Conservation (phyloP, 805 yeast genomes). For the Yarrowia hollandica region DNA sequence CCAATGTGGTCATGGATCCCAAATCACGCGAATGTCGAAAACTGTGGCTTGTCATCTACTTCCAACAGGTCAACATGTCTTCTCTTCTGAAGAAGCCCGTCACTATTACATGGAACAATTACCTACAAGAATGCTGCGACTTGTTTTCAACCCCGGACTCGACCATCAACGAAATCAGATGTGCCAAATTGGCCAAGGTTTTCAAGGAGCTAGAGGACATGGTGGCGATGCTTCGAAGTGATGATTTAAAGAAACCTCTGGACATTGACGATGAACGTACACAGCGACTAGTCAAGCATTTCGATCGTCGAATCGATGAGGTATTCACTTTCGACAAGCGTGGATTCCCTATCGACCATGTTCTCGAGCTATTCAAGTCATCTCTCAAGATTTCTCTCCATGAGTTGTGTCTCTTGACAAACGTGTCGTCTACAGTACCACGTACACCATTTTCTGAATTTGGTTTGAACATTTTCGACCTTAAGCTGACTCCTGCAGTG, state of each 20-base stretch:
- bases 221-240: constrained; percentile 43
- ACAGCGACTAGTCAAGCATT: constrained; percentile 48
- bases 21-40: constrained; percentile 50
- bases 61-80: constrained; percentile 61
- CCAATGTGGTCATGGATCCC: constrained; percentile 45
- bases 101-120: constrained; percentile 49
- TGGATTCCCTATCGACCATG: constrained; percentile 42
- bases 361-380: constrained; percentile 51
- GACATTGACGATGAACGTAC: constrained; percentile 43
- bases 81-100: constrained; percentile 64
- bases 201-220: constrained; percentile 63
- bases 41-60: constrained; percentile 59
- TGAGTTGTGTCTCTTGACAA: constrained; percentile 41
- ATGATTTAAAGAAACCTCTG: constrained; percentile 40
- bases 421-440: constrained; percentile 36
- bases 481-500: constrained; percentile 35
- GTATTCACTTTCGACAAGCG: constrained; percentile 40
- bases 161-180: constrained; percentile 42
- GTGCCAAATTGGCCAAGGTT: constrained; percentile 61
- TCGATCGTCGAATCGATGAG: constrained; percentile 50
- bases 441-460: constrained; percentile 43
- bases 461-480: constrained; percentile 36
- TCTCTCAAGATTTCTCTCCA: constrained; percentile 50
- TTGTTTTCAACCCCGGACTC: constrained; percentile 46
- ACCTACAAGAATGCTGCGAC: constrained; percentile 60